These are phyloP conservation scores for Pinus tabuliformis DNA, from an alignment of 75 land plant species.

Conservation along the genomic window DNA sequence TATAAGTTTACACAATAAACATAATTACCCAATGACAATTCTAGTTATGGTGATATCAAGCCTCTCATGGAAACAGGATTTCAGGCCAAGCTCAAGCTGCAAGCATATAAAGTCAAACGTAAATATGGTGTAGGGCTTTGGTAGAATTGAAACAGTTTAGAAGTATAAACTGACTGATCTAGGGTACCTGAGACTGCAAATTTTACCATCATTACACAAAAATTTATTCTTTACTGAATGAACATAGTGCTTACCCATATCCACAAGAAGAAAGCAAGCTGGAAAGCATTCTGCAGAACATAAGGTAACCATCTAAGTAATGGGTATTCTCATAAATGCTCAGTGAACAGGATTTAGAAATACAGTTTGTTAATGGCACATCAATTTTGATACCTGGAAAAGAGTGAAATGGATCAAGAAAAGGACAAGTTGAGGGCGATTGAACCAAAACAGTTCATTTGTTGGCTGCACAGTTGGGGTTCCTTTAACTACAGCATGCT, in stretches of 20 bases:
- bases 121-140: neutral
- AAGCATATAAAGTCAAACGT: conserved; percentile 6
- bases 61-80: conserved; percentile 38
- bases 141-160: neutral
- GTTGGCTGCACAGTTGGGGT: conserved; percentile 28
- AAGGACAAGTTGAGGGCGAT: conserved; percentile 37
- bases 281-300: conserved; percentile 34
- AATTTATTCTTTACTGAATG: neutral
- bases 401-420: conserved; percentile 49
- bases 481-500: conserved; percentile 45
- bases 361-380: neutral
- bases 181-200: neutral
- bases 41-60: conserved; percentile 18
- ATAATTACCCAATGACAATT: conserved; percentile 23
- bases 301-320: neutral
- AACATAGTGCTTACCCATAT: conserved; percentile 21
- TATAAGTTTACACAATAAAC: neutral
- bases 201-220: neutral
- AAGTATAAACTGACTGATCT: neutral
- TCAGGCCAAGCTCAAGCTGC: conserved; percentile 38
- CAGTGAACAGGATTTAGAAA: neutral
- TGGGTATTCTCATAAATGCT: neutral
- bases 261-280: conserved; percentile 42
- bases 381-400: conserved; percentile 49
- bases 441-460: conserved; percentile 59